These are phyloP conservation scores for Vinca minor DNA, from an alignment of 257 asterid genomes.

Conservation along the genomic window DNA sequence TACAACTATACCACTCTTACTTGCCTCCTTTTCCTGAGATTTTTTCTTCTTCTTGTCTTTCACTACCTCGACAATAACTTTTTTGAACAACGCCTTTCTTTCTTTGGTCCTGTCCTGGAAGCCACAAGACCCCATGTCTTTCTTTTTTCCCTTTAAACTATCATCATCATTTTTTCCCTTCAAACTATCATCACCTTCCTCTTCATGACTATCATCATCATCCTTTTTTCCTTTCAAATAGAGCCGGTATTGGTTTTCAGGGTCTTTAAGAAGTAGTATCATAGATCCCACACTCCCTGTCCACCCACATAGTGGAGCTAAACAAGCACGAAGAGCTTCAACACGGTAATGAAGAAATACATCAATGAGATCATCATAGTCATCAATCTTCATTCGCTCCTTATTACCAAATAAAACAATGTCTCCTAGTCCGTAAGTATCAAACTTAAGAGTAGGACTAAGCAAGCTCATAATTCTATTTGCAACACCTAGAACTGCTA, in stretches of 20 bases:
- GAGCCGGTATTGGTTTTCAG: conserved; percentile 26
- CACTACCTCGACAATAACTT: conserved; percentile 23
- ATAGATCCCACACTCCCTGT: conserved; percentile 25
- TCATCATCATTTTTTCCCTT: too few species aligned
- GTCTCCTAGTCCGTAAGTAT: conserved; percentile 64
- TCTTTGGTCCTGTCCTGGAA: conserved; percentile 4
- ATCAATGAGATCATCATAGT: conserved; percentile 42
- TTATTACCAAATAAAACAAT: conserved; percentile 54
- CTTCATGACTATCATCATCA: conserved; percentile 13
- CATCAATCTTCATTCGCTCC: conserved; percentile 49
- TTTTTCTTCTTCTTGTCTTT: conserved; percentile 27
- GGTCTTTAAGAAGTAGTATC: conserved; percentile 44
- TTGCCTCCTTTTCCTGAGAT: conserved; percentile 10
- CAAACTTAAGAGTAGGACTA: conserved; percentile 17
- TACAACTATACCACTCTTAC: not conserved
- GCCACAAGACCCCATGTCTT: not conserved
- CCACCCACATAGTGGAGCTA: conserved; percentile 50
- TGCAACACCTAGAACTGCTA: conserved; percentile 43
- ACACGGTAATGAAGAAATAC: conserved; percentile 57
- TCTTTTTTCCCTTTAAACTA: conserved; percentile 11
- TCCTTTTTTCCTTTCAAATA: conserved; percentile 22
- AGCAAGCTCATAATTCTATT: conserved; percentile 39
- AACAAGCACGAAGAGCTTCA: conserved; percentile 27
- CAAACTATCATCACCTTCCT: conserved; percentile 10
- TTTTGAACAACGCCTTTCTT: conserved; percentile 19